Conservation (phyloP, 257 asterid species). For the Solanum boliviense region DNA sequence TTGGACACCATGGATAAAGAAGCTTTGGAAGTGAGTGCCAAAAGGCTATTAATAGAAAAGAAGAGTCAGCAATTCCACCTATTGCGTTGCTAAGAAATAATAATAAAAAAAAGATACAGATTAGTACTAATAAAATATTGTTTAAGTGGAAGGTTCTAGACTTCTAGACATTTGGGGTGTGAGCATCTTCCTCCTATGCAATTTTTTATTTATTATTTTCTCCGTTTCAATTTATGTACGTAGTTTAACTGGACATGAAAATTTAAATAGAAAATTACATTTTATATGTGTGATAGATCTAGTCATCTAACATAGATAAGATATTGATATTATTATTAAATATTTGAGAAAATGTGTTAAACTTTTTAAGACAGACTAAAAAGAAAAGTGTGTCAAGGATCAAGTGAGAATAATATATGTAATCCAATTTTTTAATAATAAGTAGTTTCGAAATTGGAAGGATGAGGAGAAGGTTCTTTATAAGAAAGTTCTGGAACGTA, state of each 20-base stretch:
- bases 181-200: not conserved
- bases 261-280: no score
- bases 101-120: not conserved
- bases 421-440: not conserved
- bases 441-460: constrained; percentile 20
- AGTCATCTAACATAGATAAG: no score
- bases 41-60: not conserved
- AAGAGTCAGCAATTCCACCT: not conserved
- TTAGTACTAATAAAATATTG: not conserved
- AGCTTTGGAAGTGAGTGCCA: not conserved
- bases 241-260: not conserved
- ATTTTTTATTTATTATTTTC: no score
- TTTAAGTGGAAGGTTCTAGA: constrained; percentile 48
- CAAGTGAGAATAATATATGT: not conserved
- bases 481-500: not conserved
- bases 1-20: not conserved
- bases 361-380: not conserved
- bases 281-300: no score
- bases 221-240: accelerated
- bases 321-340: not conserved
- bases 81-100: not conserved
- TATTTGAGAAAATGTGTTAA: not conserved
- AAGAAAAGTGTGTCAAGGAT: accelerated
- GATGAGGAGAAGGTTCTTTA: not conserved
- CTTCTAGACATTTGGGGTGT: constrained; percentile 1